A percentile compares a stretch with the other conserved stretches of the same genome.
Evolutionary conservation across 805 yeast species (phyloP).

Genomic region (Sugiyamaella valdiviana): DNA sequence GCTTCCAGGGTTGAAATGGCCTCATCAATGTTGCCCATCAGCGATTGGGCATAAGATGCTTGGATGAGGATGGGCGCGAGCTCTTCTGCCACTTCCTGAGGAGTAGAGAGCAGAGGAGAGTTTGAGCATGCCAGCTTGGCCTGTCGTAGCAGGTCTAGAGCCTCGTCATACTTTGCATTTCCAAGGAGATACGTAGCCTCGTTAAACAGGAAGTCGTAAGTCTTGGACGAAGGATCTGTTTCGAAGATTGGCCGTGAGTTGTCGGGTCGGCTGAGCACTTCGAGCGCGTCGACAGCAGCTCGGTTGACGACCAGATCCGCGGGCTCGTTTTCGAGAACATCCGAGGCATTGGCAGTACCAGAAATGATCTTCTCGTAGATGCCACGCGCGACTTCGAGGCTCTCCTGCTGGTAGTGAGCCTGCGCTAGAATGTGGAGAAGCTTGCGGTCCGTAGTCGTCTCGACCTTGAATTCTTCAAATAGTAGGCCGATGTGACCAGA

Average conservation of each 20-base stretch:
- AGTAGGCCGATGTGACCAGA: slow-evolving; percentile 39
- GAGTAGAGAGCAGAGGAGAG: slow-evolving; percentile 32
- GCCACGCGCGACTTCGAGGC: slow-evolving; percentile 37
- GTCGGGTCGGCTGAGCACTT: neutral
- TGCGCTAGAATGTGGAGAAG: slow-evolving; percentile 50
- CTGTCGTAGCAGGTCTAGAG: slow-evolving; percentile 40
- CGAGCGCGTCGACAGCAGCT: slow-evolving; percentile 52
- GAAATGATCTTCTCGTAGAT: slow-evolving; percentile 32
- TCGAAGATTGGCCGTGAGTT: neutral
- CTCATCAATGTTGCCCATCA: slow-evolving; percentile 33
- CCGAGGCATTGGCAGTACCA: neutral
- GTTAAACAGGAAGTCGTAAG: slow-evolving; percentile 59
- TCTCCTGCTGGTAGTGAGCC: slow-evolving; percentile 45
- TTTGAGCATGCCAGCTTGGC: slow-evolving; percentile 41
- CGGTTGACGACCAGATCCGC: slow-evolving; percentile 55
- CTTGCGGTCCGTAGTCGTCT: slow-evolving; percentile 25
- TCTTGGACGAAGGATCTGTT: slow-evolving; percentile 9
- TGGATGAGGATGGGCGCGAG: slow-evolving; percentile 54
- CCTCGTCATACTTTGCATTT: slow-evolving; percentile 34
- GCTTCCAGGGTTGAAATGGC: slow-evolving; percentile 36
- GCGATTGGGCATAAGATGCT: slow-evolving; percentile 48
- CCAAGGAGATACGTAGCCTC: slow-evolving; percentile 46
- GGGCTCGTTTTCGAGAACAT: slow-evolving; percentile 35
- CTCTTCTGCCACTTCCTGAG: slow-evolving; percentile 45
- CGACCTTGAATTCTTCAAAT: slow-evolving; percentile 9